Evolutionary conservation across 371 early-diverging fungal genomes (phyloP).

Genomic region (Mucor indicus): DNA sequence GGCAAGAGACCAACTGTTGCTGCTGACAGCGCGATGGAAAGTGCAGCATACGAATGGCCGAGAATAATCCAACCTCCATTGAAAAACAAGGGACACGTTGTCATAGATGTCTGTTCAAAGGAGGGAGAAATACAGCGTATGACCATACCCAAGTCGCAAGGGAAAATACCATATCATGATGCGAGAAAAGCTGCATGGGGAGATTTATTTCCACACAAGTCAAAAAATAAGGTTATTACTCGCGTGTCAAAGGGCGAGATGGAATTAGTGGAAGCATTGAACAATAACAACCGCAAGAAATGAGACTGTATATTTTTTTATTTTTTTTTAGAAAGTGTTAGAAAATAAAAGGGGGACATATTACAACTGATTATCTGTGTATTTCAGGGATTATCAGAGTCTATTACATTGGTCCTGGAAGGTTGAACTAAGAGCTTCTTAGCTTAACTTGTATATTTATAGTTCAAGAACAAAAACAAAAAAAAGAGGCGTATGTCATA

Average conservation of each 20-base stretch:
- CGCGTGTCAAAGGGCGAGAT: conserved; percentile 16
- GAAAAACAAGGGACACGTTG: conserved; percentile 76
- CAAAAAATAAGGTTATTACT: conserved; percentile 54
- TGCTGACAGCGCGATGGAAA: conserved; percentile 20
- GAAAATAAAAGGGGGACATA: too few species aligned
- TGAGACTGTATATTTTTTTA: neutral
- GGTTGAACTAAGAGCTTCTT: too few species aligned
- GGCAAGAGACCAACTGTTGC: conserved; percentile 51
- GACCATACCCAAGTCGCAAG: conserved; percentile 72
- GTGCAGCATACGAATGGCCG: conserved; percentile 66
- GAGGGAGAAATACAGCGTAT: conserved; percentile 66
- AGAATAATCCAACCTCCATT: conserved; percentile 70
- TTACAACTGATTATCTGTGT: too few species aligned
- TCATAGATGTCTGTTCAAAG: conserved; percentile 66
- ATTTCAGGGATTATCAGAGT: too few species aligned
- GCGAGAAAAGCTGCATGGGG: conserved; percentile 82
- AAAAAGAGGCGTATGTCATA: too few species aligned
- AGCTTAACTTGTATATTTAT: too few species aligned
- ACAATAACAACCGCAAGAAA: neutral
- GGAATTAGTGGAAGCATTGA: neutral
- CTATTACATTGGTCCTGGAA: too few species aligned
- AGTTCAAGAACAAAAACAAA: too few species aligned
- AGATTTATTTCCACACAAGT: conserved; percentile 76
- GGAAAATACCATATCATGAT: conserved; percentile 73
- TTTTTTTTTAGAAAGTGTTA: neutral